Evolutionary conservation across 305 asterid genomes (phyloP).

Genomic region (Coffea humblotiana): DNA sequence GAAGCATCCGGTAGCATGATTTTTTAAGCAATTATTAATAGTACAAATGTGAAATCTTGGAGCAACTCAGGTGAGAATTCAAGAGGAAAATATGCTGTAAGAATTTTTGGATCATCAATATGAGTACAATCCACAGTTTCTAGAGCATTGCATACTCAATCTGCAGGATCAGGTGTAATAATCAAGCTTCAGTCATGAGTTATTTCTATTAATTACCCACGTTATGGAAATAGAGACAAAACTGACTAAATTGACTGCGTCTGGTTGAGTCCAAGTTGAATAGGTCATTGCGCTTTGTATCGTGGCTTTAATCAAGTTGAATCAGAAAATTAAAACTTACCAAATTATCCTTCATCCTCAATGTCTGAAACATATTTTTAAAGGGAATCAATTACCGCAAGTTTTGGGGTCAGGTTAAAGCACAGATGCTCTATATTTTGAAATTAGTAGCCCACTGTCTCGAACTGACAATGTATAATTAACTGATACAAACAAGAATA

Average conservation of each 20-base stretch:
- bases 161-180: too few relatives aligned
- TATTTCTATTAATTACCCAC: too few relatives aligned
- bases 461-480: conserved; percentile 29
- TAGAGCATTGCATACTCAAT: too few relatives aligned
- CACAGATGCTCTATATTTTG: conserved; percentile 30
- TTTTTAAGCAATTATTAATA: too few relatives aligned
- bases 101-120: too few relatives aligned
- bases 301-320: background rate
- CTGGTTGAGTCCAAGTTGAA: background rate
- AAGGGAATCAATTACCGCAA: conserved; percentile 34
- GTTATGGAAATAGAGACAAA: background rate
- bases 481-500: conserved; percentile 11
- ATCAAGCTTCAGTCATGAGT: too few relatives aligned
- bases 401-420: conserved; percentile 33
- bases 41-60: too few relatives aligned
- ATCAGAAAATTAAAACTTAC: conserved; percentile 2
- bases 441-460: conserved; percentile 33
- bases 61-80: too few relatives aligned
- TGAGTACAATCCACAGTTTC: too few relatives aligned
- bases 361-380: conserved; percentile 24
- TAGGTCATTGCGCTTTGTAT: background rate
- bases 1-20: too few relatives aligned
- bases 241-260: background rate
- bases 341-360: conserved; percentile 32
- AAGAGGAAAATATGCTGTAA: too few relatives aligned